Evolutionary conservation across 2,329 filamentous ascomycete species (phyloP).

Genomic region (Alternaria rosae): DNA sequence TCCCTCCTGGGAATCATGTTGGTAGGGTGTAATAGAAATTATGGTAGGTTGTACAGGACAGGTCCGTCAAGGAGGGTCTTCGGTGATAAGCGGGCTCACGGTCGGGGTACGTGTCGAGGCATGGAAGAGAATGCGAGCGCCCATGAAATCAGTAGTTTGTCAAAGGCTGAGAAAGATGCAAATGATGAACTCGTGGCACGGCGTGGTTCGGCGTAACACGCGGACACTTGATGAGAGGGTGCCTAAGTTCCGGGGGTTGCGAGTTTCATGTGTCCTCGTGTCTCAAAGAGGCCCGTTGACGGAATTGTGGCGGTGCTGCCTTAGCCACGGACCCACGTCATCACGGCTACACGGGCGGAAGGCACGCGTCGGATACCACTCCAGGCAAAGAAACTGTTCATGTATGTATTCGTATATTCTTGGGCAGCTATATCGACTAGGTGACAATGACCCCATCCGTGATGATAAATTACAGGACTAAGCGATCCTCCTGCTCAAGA

Average conservation of each 20-base stretch:
- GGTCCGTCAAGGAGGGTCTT: conserved; percentile 33
- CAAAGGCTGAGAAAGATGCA: conserved; percentile 7
- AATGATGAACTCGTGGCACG: conserved; percentile 8
- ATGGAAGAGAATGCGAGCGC: conserved; percentile 28
- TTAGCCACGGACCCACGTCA: conserved; percentile 27
- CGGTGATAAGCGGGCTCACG: conserved; percentile 29
- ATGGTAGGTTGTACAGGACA: not conserved
- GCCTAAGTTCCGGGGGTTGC: not conserved
- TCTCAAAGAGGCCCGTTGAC: conserved; percentile 20
- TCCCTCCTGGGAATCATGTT: conserved; percentile 22
- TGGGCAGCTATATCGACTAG: conserved; percentile 21
- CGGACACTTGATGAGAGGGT: conserved; percentile 3
- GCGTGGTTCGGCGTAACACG: conserved; percentile 19
- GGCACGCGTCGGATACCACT: not conserved
- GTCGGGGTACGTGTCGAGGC: conserved; percentile 34
- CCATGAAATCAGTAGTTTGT: conserved; percentile 29
- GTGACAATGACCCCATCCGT: conserved; percentile 13
- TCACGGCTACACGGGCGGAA: conserved; percentile 10
- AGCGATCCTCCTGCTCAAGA: conserved; percentile 16
- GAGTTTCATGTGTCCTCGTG: conserved; percentile 17
- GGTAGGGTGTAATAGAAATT: not conserved
- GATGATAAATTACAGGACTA: conserved; percentile 24
- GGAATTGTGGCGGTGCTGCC: conserved; percentile 6
- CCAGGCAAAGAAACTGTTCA: not conserved
- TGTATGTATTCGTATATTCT: conserved; percentile 16